Percentiles rank a stretch among this genome's conserved stretches.
Evolutionary conservation across 176 grass and related monocot genomes (phyloP).

Genomic region (Cenchrus americanus): DNA sequence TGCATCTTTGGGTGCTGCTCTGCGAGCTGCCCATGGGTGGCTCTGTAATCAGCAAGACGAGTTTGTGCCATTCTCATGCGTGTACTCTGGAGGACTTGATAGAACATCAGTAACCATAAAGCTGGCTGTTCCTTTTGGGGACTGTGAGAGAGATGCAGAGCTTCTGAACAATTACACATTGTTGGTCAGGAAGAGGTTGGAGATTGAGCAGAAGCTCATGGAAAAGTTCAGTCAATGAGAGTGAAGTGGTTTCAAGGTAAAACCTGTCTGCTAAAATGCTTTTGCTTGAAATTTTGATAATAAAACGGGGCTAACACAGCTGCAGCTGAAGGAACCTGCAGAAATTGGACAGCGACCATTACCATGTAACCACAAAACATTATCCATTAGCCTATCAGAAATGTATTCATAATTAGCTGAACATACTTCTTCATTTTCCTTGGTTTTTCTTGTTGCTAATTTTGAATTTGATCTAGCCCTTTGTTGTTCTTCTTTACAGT

Average conservation of each 20-base stretch:
- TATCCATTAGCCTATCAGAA: neutral
- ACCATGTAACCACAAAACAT: neutral
- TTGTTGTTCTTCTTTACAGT: neutral
- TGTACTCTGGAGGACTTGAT: constrained; percentile 45
- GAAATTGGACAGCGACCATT: neutral
- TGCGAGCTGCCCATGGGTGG: constrained; percentile 77
- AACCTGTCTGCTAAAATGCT: neutral
- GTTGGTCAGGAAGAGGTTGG: constrained; percentile 55
- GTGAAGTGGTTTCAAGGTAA: constrained; percentile 3
- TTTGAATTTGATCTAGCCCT: neutral
- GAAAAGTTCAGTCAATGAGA: constrained; percentile 26
- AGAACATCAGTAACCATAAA: constrained; percentile 47
- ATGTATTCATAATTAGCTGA: neutral
- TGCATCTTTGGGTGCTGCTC: constrained; percentile 68
- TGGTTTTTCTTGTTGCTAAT: neutral
- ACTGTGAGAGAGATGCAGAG: constrained; percentile 15
- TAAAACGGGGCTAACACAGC: neutral
- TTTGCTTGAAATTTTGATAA: neutral
- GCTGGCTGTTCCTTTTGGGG: constrained; percentile 49
- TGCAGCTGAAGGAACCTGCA: neutral
- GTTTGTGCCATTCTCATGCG: constrained; percentile 48
- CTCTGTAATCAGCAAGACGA: constrained; percentile 46
- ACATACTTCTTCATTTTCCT: neutral
- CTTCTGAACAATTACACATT: constrained; percentile 50
- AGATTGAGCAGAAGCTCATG: constrained; percentile 59